A percentile compares a stretch with the other conserved stretches of the same genome.
phyloP scores from a whole-genome alignment of 108 stramenopile genomes.

The Parmales sp. region DNA sequence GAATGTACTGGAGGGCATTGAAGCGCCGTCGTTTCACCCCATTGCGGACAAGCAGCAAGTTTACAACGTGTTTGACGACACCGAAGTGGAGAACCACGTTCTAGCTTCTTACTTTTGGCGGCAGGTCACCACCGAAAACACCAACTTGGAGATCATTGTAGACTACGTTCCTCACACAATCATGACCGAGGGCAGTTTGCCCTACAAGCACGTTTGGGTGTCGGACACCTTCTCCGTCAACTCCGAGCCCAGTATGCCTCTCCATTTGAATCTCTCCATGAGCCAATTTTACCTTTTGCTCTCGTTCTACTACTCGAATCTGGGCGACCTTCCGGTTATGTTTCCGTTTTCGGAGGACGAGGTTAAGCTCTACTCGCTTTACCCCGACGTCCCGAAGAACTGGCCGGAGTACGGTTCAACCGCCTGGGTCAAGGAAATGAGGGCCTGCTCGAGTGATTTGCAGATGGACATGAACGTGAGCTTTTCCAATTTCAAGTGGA shows the following conservation, averaged over 20 bases:
- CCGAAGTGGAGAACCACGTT: constrained; percentile 16
- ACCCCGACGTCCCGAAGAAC: constrained; percentile 25
- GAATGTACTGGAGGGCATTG: neutral
- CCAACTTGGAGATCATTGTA: constrained; percentile 31
- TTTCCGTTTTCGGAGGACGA: constrained; percentile 45
- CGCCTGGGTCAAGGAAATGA: constrained; percentile 33
- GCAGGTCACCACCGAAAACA: constrained; percentile 36
- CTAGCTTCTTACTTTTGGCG: constrained; percentile 44
- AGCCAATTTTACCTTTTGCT: constrained; percentile 58
- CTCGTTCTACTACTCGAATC: constrained; percentile 68
- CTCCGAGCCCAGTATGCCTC: neutral
- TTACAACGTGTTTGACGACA: neutral
- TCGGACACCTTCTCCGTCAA: constrained; percentile 21
- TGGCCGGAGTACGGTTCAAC: constrained; percentile 70
- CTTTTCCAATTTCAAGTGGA: constrained; percentile 31
- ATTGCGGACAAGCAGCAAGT: neutral
- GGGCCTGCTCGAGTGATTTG: constrained; percentile 16
- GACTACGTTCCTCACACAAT: constrained; percentile 56
- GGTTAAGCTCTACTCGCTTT: constrained; percentile 28
- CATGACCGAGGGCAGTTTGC: no score
- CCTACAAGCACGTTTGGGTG: constrained; percentile 40
- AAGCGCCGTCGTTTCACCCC: constrained; percentile 20
- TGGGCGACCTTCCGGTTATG: constrained; percentile 63
- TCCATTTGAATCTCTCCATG: constrained; percentile 40
- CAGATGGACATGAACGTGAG: constrained; percentile 38